These are phyloP conservation scores for Lasiosphaeria miniovina DNA, from an alignment of 495 filamentous ascomycete species.

Conservation along the genomic window DNA sequence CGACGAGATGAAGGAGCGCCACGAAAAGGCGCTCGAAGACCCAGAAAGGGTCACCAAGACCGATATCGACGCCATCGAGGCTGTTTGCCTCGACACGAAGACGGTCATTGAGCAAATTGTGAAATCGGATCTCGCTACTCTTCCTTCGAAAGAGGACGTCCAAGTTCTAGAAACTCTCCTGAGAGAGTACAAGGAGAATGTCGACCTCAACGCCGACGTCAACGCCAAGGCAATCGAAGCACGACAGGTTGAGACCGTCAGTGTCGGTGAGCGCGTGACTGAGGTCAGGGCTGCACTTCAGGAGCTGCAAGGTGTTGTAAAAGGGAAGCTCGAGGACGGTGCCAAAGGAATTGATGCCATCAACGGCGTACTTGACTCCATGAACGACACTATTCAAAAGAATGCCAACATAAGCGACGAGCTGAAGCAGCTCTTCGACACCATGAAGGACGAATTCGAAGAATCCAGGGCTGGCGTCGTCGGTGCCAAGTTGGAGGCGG, in stretches of 20 bases:
- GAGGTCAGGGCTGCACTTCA: constrained; percentile 52
- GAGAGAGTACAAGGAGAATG: constrained; percentile 65
- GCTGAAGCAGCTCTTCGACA: constrained; percentile 76
- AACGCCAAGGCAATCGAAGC: constrained; percentile 79
- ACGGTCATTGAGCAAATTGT: constrained; percentile 67
- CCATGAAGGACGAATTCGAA: constrained; percentile 78
- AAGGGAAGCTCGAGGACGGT: constrained; percentile 51
- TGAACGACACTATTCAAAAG: constrained; percentile 58
- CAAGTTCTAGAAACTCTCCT: constrained; percentile 55
- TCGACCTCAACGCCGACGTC: constrained; percentile 64
- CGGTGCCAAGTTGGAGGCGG: constrained; percentile 66
- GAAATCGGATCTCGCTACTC: constrained; percentile 60
- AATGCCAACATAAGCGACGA: constrained; percentile 54
- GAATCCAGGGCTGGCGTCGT: constrained; percentile 66
- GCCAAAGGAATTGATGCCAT: constrained; percentile 47
- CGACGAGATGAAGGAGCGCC: constrained; percentile 71
- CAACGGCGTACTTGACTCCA: constrained; percentile 57
- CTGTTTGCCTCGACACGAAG: constrained; percentile 77
- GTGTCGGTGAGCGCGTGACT: constrained; percentile 47
- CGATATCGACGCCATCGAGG: constrained; percentile 73
- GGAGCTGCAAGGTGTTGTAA: constrained; percentile 47
- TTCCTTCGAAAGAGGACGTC: constrained; percentile 62
- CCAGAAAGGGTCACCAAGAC: constrained; percentile 69
- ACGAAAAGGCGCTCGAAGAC: constrained; percentile 59
- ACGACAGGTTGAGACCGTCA: constrained; percentile 54